Base-by-base conservation (phyloP, 345 rosid genomes). In the Citrus sinensis region DNA sequence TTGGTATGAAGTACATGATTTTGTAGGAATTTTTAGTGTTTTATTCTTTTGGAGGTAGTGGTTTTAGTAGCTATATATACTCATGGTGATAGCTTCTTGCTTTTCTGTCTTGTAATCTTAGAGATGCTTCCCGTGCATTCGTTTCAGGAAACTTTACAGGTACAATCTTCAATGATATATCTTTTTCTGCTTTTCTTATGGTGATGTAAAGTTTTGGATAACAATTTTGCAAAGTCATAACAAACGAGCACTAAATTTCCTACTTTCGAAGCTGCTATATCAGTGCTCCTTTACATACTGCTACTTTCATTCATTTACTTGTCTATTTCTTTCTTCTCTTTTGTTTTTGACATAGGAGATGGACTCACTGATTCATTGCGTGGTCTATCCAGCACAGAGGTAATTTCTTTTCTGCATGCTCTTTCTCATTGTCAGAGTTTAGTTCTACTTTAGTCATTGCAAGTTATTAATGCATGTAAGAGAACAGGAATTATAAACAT, bases 81-180 rank as follows among this genome's bases (percentile, higher is more conserved):
- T 9, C 25, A 63, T 30, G 70, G 82, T 84, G 74, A 84, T 80
- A 66, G 22, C 60, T 75, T 6, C 74, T 76, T 74, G 67, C 16
- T 32, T 79, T 46, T 73, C 25, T 86, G 80, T 62, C 70, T 77
- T 72, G 65, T 81, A 35, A 35, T 76, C 62, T 67, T 86, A 92
- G 97, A 86, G 97, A 96, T 54, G 98, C 99, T 85, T 92, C 97
- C 70, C 97, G 95, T 66, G 97, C 97, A 64, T 94, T 94, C 82
- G 91, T 96, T 82, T 94, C 98, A n/a, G 98, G 98, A 70, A 95
- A 95, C 80, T 95, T 95, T 76, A 89, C 98, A 85, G 98, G 99
- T 95, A 88, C 72, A 39, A 11, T 14, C 70, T 7, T 62, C 40
- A 4, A 66, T 24, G 49, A 9, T 72, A 39, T n/a, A 22, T 40